Evolutionary conservation across 371 early-diverging fungal genomes (phyloP), one percentile per base, ranked within the genome.

Genomic region (Apophysomyces variabilis): DNA sequence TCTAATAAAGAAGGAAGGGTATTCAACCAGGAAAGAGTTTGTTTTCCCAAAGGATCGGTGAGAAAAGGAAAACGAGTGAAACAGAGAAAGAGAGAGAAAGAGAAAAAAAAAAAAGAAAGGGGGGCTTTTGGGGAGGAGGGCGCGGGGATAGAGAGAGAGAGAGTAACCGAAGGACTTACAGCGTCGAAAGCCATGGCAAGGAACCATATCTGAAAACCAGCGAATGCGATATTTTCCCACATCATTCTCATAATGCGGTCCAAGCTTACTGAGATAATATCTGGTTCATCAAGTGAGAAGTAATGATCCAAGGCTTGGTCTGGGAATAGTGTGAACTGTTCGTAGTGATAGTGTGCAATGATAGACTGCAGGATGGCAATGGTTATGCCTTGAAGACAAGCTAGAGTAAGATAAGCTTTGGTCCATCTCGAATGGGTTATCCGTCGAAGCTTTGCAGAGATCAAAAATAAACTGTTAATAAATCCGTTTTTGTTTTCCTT

Each of bases 181-280:
- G 83, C 78, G 68, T 83, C 83, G 61, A 80, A 74, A 7, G 76
- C 72, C 83, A 83, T 83, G 58, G 64, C 71, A 8, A 78, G 68
- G 57, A 78, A 78, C 80, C 80, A 83, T 6, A 68, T 39, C 57
- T 83, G 83, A 54, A 78, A 78, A 0, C 76, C 76, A 45, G 73
- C 68, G 61, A 83, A 80, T 3, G 80, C 79, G 36, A 83, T 68
- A 35, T 83, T 80, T 64, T 83, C 83, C 79, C 79, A 80, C 45
- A 74, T 80, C 57, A 78, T 77, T 39, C 77, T 73, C 8, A 57
- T 66, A 7, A 83, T 59, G 44, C 83, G 63, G 9, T 68, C 71
- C 11, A 66, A 39, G 4, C 79, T 79, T 35, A 37, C 26, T 14
- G 73, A 60, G 4, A 46, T 57, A 14, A 65, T 61, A 12, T 60